These are phyloP conservation scores for Cornus florida DNA, from an alignment of 148 eudicot genomes.

Conservation along the genomic window DNA sequence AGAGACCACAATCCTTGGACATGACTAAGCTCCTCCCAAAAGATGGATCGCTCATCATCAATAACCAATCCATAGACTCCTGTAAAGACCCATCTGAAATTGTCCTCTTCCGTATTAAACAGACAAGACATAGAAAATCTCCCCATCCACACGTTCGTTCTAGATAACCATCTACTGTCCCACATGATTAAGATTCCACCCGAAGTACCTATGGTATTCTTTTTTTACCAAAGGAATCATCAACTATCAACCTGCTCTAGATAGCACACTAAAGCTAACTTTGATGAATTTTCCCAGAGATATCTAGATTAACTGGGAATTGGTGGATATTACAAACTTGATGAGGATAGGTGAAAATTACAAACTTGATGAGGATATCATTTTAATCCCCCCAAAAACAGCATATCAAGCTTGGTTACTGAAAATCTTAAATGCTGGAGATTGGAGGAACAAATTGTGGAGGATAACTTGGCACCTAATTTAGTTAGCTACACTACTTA, in stretches of 20 bases:
- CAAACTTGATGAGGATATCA: background rate
- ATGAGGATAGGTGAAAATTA: background rate
- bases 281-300: background rate
- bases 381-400: constrained; percentile 1
- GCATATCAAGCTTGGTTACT: background rate
- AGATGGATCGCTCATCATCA: too few relatives aligned
- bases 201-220: too few relatives aligned
- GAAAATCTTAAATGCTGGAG: background rate
- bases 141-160: too few relatives aligned
- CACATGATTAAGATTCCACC: too few relatives aligned
- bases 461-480: background rate
- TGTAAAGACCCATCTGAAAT: too few relatives aligned
- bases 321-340: background rate
- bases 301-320: background rate
- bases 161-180: too few relatives aligned
- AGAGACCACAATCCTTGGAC: too few relatives aligned
- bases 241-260: background rate
- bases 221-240: background rate
- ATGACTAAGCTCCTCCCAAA: too few relatives aligned
- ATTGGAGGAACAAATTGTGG: background rate
- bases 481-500: background rate
- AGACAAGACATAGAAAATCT: too few relatives aligned
- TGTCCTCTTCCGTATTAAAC: too few relatives aligned
- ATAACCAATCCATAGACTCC: too few relatives aligned
- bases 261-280: background rate